Evolutionary conservation across 495 filamentous ascomycete species (phyloP), one percentile per base, ranked within the genome.

Genomic region (Talaromyces proteolyticus): DNA sequence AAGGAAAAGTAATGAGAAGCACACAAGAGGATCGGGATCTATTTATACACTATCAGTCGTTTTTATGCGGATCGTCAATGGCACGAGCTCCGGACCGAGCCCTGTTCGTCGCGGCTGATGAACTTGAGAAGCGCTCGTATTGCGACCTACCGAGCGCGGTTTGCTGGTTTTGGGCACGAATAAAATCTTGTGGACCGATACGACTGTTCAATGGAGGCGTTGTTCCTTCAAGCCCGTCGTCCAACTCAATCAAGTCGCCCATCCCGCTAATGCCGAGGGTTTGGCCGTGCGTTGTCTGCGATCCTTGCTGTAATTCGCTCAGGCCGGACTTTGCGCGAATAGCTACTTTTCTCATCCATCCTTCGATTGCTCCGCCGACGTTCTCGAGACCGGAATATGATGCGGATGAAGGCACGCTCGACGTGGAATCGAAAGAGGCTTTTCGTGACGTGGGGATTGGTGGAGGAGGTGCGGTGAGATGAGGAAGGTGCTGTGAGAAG

Each of bases 161-260:
- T n/a, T n/a, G n/a, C 46, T 57, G 12, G 59, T 53, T 11, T 55
- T 40, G 55, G 54, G 12, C 52, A 38, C 44, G 19, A 23, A 34
- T 3, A 25, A 23, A 16, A 25, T 34, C 34, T 36, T 38, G 20
- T 26, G 12, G 17, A 14, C 37, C 11, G 10, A 36, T 38, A 25
- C 16, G 26, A 11, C 16, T 16, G 45, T 6, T n/a, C 21, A 6
- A 14, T 17, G 53, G 58, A 14, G 65, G 60, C 1, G 62, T 58
- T 10, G 52, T 53, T 10, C 58, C 63, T 43, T 75, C 69, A n/a
- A 65, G 48, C 1, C 68, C 75, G 61, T 91, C 86, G 29, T 81
- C 77, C 47, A 97, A 68, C 66, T 97, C 92, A 58, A 97, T 96
- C 47, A 96, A 63, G 67, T 96, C 92, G 0, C 82, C 81, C 6